Percentiles rank a stretch among this genome's conserved stretches.
These are phyloP conservation scores for Neolentinus lepideus DNA, from an alignment of 1,284 basidiomycete species.

Conservation along the genomic window DNA sequence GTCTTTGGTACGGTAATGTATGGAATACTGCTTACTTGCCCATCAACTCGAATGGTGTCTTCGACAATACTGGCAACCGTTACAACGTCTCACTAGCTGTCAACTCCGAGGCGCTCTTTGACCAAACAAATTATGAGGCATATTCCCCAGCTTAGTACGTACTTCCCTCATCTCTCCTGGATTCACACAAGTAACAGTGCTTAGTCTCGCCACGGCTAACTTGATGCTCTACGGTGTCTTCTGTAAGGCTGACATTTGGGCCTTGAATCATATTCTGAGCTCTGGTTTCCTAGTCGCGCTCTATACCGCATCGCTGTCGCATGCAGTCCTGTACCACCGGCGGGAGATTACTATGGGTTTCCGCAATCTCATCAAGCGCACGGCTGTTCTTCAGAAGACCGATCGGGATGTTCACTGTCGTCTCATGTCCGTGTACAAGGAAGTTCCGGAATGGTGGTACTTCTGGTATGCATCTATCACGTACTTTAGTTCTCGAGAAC, in stretches of 20 bases:
- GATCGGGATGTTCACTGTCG: slow-evolving; percentile 23
- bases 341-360: slow-evolving; percentile 28
- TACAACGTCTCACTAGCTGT: slow-evolving; percentile 30
- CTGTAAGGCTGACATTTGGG: slow-evolving; percentile 9
- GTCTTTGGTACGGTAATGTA: slow-evolving; percentile 13
- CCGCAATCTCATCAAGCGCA: slow-evolving; percentile 16
- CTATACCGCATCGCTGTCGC: slow-evolving; percentile 22
- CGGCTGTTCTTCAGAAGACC: slow-evolving; percentile 6
- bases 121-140: slow-evolving; percentile 12
- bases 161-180: neutral
- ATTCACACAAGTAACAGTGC: slow-evolving; percentile 9
- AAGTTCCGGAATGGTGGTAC: slow-evolving; percentile 26
- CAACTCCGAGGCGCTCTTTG: slow-evolving; percentile 15
- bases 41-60: slow-evolving; percentile 20
- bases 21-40: slow-evolving; percentile 16
- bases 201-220: slow-evolving; percentile 28
- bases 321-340: slow-evolving; percentile 30
- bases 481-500: neutral
- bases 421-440: slow-evolving; percentile 21
- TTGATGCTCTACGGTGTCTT: slow-evolving; percentile 13
- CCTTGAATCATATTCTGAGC: neutral
- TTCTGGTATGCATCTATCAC: slow-evolving; percentile 5
- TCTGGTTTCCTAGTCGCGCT: neutral
- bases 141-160: slow-evolving; percentile 21
- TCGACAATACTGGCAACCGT: slow-evolving; percentile 25